Evolutionary conservation across 192 early-diverging fungal species (phyloP).

Genomic region (Podila verticillata): DNA sequence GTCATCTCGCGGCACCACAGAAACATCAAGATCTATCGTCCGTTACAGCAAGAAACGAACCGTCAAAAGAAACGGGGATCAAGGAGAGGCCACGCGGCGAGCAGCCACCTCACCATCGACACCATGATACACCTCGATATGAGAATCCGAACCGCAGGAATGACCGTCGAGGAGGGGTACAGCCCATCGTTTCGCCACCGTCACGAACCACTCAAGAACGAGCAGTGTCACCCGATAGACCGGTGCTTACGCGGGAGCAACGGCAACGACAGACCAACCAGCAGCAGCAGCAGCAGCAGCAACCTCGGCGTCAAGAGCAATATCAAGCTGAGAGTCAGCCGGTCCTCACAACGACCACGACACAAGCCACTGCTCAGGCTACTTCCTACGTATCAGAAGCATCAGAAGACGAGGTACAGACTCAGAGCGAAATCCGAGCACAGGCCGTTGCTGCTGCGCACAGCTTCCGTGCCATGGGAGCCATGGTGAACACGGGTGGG

Average conservation of each 20-base stretch:
- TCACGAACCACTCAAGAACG: neutral
- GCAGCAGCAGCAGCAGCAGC: neutral
- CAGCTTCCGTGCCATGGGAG: slow-evolving; percentile 40
- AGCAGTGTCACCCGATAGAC: neutral
- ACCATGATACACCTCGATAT: neutral
- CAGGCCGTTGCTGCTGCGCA: slow-evolving; percentile 32
- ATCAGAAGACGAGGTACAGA: neutral
- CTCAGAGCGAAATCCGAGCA: slow-evolving; percentile 30
- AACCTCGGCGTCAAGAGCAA: neutral
- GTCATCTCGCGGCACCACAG: too few relatives aligned
- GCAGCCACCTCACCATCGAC: neutral
- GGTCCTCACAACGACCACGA: neutral
- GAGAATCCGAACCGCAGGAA: neutral
- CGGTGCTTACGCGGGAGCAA: neutral
- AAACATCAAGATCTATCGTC: too few relatives aligned
- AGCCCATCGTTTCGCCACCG: neutral
- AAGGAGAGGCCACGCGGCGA: too few relatives aligned
- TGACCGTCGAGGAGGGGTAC: neutral
- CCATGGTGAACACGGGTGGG: slow-evolving; percentile 18
- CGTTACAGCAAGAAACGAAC: neutral
- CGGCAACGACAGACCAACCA: neutral
- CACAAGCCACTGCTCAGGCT: neutral
- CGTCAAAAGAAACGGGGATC: neutral
- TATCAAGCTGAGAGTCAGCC: neutral
- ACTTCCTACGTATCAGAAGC: neutral